Evolutionary conservation across 164 flowering plant genomes (phyloP), one percentile per base, ranked within the genome.

Genomic region (Stephania japonica): DNA sequence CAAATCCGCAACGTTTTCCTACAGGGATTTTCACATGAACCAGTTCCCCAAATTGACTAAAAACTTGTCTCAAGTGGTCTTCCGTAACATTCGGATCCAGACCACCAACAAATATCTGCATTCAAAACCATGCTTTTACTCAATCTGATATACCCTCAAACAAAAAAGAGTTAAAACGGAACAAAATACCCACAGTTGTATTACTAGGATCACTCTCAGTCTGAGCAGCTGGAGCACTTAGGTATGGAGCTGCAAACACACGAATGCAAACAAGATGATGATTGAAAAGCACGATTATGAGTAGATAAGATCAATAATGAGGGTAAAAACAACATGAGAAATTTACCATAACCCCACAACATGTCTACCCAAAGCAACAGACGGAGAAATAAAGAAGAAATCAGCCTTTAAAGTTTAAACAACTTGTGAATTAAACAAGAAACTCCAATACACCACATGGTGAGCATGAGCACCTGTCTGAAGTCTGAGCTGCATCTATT

Each of bases 81-180:
- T 92, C 97, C 6, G 91, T 75, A 27, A 92, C 91, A 82, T 76
- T 88, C 7, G 89, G 80, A 78, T 92, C 95, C 86, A 92, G 78
- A 61, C 90, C 95, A 78, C 97, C 97, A 79, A 92, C 97, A 83
- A 92, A 92, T 75, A 92, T 85, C 97, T 92, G 84, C 76, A 80
- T 3, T 62, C 50, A 32, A 32, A 61, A 65, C 13, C 26, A n/a
- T 14, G 38, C 5, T 59, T 1, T 32, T 25, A 21, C 38, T 75
- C 73, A 81, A 4, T 32, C 49, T 1, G 32, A 68, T n/a, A 50
- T 21, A 56, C n/a, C 21, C 23, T 0, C 18, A 56, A 56, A 56
- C 14, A 53, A 16, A 70, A 47, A 70, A 47, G 23, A 47, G 53
- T 0, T 24, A 5, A 14, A 47, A 43, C 10, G 70, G 69, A 78